Evolutionary conservation across 1,284 basidiomycete species (phyloP), one percentile per base, ranked within the genome.

Genomic region (Vanrija pseudolonga): DNA sequence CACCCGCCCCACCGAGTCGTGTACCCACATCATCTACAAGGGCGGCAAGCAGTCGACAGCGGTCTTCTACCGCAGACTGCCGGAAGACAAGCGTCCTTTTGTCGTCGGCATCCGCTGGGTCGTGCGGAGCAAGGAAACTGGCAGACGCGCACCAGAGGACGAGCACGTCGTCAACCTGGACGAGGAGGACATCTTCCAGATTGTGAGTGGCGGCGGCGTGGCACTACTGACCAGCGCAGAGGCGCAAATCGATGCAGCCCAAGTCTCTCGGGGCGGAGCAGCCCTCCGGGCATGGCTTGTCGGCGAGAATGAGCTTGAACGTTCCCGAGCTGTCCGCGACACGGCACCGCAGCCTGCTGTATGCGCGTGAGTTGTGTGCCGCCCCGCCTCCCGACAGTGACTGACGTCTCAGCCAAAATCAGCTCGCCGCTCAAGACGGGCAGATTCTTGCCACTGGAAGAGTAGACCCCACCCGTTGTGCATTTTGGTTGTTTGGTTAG

Each of bases 51-150:
- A 84, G 61, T 85, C 87, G 47, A 96, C 92, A 1, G 67, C 91
- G 19, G 82, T 82, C 23, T 85, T 85, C 57, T 91, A 87, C 68
- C 84, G 88, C 84, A 63, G 65, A 77, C 68, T 73, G 44, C 60
- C 64, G 8, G 52, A 60, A 20, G 77, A 83, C 36, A 84, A 88
- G 26, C 51, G 55, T 0, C 71, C 80, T n/a, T 57, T 66, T 40
- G 84, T 94, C 12, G 88, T 96, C 14, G 89, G 90, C 12, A 89
- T 94, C 61, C 85, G 83, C n/a, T 96, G 92, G 92, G 88, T 95
- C 3, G 89, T 91, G 2, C 84, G 87, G 64, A 91, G 88, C 62
- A 87, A 84, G 12, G 90, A 94, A 67, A 81, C 84, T 54, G 80
- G 84, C 20, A 73, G 76, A 40, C 81, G 77, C 42, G 81, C 88